These are phyloP conservation scores for Erodium maritimum DNA, from an alignment of 345 rosid species.

Conservation along the genomic window DNA sequence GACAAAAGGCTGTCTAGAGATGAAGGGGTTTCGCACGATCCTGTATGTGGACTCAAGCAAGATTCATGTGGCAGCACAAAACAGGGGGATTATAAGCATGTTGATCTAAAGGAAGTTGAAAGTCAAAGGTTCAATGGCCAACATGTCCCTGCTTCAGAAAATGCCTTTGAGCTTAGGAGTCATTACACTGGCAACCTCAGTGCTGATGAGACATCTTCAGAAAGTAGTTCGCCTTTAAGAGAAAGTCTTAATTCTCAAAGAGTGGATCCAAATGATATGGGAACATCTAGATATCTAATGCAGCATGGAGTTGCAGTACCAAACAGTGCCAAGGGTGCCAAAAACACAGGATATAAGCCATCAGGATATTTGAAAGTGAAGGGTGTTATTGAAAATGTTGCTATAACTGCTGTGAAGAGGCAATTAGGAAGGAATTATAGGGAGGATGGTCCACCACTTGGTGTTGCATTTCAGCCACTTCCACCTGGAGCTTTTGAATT, in stretches of 20 bases:
- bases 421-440: slow-evolving; percentile 68
- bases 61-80: slow-evolving; percentile 97
- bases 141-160: slow-evolving; percentile 25
- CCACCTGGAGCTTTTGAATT: slow-evolving; percentile 87
- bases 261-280: slow-evolving; percentile 26
- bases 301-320: no score
- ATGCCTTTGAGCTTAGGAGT: slow-evolving; percentile 24
- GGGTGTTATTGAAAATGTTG: slow-evolving; percentile 56
- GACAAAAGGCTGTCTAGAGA: slow-evolving; percentile 57
- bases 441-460: slow-evolving; percentile 76
- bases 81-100: slow-evolving; percentile 46
- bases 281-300: slow-evolving; percentile 20
- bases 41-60: slow-evolving; percentile 64
- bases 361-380: slow-evolving; percentile 82
- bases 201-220: slow-evolving; percentile 65
- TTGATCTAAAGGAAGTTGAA: slow-evolving; percentile 76
- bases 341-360: slow-evolving; percentile 44
- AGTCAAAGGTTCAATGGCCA: slow-evolving; percentile 78
- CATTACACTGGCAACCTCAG: slow-evolving; percentile 24
- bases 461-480: slow-evolving; percentile 62
- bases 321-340: slow-evolving; percentile 26
- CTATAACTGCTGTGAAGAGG: slow-evolving; percentile 67
- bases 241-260: slow-evolving; percentile 36
- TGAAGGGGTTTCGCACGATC: slow-evolving; percentile 72
- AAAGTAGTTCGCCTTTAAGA: slow-evolving; percentile 47